Conservation (phyloP, 352 stramenopile genomes). For the Ophiocytium majus region DNA sequence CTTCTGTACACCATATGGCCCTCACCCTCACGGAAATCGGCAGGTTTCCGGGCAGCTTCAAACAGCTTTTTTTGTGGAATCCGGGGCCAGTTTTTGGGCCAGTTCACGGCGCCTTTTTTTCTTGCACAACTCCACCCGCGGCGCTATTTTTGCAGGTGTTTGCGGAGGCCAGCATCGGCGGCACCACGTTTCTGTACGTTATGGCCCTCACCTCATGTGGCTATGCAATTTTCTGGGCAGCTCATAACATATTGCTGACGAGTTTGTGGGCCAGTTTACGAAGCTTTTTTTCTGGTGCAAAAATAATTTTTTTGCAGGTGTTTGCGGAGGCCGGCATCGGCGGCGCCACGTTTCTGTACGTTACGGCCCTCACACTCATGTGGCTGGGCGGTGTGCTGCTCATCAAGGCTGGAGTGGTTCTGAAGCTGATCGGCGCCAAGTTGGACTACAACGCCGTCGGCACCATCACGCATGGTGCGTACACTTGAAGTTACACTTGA, state of each 20-base stretch:
- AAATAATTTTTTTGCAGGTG: constrained; percentile 11
- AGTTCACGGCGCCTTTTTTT: too few species aligned
- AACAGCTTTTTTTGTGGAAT: too few species aligned
- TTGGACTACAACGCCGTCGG: not conserved
- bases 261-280: too few species aligned
- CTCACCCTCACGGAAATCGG: too few species aligned
- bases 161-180: not conserved
- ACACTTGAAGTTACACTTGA: too few species aligned
- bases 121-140: too few species aligned
- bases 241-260: too few species aligned
- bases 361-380: constrained; percentile 13
- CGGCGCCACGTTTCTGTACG: constrained; percentile 32
- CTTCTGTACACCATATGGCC: too few species aligned
- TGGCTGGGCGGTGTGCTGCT: not conserved
- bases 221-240: too few species aligned
- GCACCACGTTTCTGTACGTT: not conserved
- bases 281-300: not conserved
- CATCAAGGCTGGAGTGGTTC: not conserved
- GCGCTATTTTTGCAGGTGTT: not conserved
- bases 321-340: constrained; percentile 36
- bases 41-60: too few species aligned
- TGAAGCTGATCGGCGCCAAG: not conserved
- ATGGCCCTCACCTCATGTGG: not conserved
- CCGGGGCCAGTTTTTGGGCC: too few species aligned
- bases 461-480: not conserved